Evolutionary conservation across 176 grass and related monocot genomes (phyloP), one percentile per base, ranked within the genome.

Genomic region (Aechmea fasciata): DNA sequence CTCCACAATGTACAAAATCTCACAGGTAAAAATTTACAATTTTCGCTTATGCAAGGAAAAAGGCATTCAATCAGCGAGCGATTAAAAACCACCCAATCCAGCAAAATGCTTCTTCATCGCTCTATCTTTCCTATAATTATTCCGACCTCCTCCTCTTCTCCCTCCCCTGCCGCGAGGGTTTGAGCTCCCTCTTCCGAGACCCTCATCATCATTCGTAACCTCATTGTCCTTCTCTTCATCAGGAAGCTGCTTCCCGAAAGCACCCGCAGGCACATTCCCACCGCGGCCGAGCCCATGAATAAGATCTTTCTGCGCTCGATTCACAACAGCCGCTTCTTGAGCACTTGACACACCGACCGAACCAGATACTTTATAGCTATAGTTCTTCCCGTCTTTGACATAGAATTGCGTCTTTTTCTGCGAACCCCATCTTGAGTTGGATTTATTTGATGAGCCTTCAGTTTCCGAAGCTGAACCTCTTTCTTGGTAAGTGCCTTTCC

Each of bases 321-420:
- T 78, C n/a, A 97, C 33, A 57, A 75, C 49, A 66, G 86, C 72
- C 12, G 94, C 94, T 65, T 97, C 94, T 78, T 85, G 85, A 63
- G 83, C 85, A 80, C 17, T 91, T 50, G 66, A 77, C 57, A 93
- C 94, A 67, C 75, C 89, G 77, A 97, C 79, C 9, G 89, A 87
- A 71, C 89, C 94, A 75, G 86, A 28, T 71, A 97, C 94, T 71
- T 90, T 99, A 63, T 99, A 97, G 79, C 94, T 99, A 64, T 93
- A 99, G 77, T 99, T 99, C 74, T 99, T 93, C 47, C 94, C 94
- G 11, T 93, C 94, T 82, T 99, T 99, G 0, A 99, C 87, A 80
- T 85, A 99, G 73, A 87, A 99, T 65, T 90, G 94, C 13, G 89
- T 47, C 70, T 87, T 96, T 81, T 90, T 90, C 61, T 93, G 81